Conservation (phyloP, 192 early-diverging fungal genomes). For the Umbelopsis ramanniana region DNA sequence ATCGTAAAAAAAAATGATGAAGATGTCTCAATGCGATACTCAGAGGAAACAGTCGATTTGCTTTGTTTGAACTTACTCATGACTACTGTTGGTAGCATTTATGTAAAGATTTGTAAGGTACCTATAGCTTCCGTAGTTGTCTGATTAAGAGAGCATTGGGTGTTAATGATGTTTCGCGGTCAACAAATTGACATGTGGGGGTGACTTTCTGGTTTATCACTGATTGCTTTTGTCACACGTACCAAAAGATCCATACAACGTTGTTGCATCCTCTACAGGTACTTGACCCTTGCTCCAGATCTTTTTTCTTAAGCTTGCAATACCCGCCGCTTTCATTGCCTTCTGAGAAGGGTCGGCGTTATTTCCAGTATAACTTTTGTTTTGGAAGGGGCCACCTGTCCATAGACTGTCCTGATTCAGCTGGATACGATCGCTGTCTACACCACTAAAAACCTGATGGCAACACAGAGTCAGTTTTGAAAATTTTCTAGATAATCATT, state of each 20-base stretch:
- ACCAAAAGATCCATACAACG: slow-evolving; percentile 12
- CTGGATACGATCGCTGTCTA: background rate
- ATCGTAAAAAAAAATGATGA: background rate
- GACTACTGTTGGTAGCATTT: background rate
- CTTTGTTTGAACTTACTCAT: background rate
- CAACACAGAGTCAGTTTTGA: background rate
- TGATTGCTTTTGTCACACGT: background rate
- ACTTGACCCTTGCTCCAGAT: slow-evolving; percentile 6
- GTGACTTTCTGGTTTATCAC: too few relatives aligned
- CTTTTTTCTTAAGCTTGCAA: background rate
- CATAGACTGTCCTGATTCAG: background rate
- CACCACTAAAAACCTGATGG: background rate
- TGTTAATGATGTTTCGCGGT: background rate
- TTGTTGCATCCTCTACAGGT: slow-evolving; percentile 10
- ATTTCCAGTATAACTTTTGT: background rate
- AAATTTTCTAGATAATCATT: background rate
- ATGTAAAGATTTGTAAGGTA: background rate
- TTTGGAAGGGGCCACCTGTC: slow-evolving; percentile 8
- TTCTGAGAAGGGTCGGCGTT: background rate
- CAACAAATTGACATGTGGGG: background rate
- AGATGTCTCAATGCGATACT: too few relatives aligned
- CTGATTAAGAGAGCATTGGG: background rate
- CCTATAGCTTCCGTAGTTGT: slow-evolving; percentile 10
- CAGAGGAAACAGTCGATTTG: background rate
- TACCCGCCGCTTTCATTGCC: background rate